These are phyloP conservation scores for Botryosphaeria dothidea DNA, from an alignment of 2,329 filamentous ascomycete species.

Conservation along the genomic window DNA sequence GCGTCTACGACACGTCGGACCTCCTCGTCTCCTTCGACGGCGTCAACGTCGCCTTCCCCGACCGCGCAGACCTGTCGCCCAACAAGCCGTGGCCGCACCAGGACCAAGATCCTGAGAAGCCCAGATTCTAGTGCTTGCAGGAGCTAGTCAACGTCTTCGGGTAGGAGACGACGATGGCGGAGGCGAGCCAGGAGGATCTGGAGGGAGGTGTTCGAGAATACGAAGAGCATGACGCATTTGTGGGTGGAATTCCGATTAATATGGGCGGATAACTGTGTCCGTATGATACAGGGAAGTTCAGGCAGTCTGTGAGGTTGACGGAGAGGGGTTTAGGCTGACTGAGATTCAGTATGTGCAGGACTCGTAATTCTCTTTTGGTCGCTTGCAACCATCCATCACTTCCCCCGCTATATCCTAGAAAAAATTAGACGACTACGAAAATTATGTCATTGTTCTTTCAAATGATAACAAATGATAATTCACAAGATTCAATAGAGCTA, in stretches of 20 bases:
- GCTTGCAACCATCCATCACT: no score
- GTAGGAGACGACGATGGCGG: slow-evolving; percentile 45
- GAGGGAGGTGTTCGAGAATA: slow-evolving; percentile 28
- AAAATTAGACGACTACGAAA: no score
- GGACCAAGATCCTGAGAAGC: slow-evolving; percentile 44
- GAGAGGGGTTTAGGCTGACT: slow-evolving; percentile 49
- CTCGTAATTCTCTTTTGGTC: no score
- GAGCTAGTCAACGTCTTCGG: slow-evolving; percentile 48
- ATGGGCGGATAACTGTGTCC: slow-evolving; percentile 32
- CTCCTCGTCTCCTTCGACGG: slow-evolving; percentile 33
- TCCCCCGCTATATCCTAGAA: no score
- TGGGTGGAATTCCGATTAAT: slow-evolving; percentile 34
- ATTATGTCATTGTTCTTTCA: no score
- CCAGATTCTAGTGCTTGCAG: slow-evolving; percentile 45
- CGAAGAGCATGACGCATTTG: slow-evolving; percentile 32
- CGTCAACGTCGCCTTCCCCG: slow-evolving; percentile 46
- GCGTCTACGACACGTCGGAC: slow-evolving; percentile 41
- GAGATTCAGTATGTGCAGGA: slow-evolving; percentile 48
- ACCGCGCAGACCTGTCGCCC: slow-evolving; percentile 36
- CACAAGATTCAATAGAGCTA: background rate
- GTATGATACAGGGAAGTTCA: slow-evolving; percentile 39
- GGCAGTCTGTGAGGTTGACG: slow-evolving; percentile 41
- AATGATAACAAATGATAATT: no score
- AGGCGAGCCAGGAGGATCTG: slow-evolving; percentile 36
- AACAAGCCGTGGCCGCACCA: slow-evolving; percentile 49